phyloP scores from a whole-genome alignment of 2,329 filamentous ascomycete species.

The Cladosporium sp. region DNA sequence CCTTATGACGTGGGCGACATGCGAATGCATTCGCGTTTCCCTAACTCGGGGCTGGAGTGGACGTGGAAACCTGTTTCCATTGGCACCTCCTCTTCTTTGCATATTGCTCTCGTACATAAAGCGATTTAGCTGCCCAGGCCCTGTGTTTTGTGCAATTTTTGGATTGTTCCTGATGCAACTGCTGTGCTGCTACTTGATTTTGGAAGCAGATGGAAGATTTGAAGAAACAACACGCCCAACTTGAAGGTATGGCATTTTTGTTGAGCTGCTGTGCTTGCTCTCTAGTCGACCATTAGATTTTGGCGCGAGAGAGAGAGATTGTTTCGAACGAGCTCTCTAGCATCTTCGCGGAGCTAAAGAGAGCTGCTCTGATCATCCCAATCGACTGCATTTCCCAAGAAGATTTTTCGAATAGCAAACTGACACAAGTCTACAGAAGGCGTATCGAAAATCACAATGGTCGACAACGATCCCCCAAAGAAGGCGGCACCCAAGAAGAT shows the following conservation, averaged over 20 bases:
- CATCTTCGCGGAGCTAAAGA: neutral
- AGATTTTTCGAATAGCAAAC: neutral
- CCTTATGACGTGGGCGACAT: neutral
- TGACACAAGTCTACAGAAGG: constrained; percentile 25
- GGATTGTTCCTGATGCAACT: constrained; percentile 5
- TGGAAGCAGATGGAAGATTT: constrained; percentile 35
- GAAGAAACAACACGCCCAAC: constrained; percentile 44
- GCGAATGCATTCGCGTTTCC: constrained; percentile 7
- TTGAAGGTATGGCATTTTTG: constrained; percentile 39
- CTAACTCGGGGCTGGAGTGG: neutral
- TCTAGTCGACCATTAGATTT: neutral
- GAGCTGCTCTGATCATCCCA: neutral
- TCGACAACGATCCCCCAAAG: constrained; percentile 33
- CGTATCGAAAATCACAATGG: constrained; percentile 36
- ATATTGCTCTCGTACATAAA: neutral
- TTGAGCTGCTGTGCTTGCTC: constrained; percentile 17
- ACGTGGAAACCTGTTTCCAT: constrained; percentile 7
- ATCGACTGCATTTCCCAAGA: neutral
- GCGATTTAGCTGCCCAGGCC: neutral
- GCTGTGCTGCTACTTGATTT: constrained; percentile 8
- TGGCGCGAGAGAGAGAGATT: neutral
- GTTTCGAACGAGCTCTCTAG: neutral
- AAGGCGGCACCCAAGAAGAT: constrained; percentile 24
- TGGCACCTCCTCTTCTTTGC: neutral
- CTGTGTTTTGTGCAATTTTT: neutral